Evolutionary conservation across 169 alveolate species (phyloP), one percentile per base, ranked within the genome.

Genomic region (Ophryocystis elektroscirrha): DNA sequence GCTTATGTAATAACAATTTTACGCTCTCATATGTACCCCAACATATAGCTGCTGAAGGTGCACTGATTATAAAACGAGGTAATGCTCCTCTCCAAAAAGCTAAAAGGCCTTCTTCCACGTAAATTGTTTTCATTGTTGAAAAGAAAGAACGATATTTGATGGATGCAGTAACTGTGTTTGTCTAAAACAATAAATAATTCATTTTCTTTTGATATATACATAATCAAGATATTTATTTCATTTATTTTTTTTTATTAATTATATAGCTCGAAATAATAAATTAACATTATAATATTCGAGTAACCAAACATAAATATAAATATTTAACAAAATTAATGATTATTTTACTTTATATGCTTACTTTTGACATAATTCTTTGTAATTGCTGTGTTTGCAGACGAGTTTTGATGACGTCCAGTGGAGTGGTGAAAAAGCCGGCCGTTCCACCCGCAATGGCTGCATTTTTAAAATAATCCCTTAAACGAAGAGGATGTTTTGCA

Each of bases 351-450:
- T 12, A 2, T 7, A 26, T 23, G 55, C 47, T 18, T n/a, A 53
- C 39, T 25, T 41, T 26, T 36, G 43, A 19, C 23, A 41, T 23
- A n/a, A 26, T n/a, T n/a, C n/a, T n/a, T 44, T 55, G 59, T 53
- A 63, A 63, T 37, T 74, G 79, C 65, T 87, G 85, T 5, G 96
- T 87, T 60, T 91, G 89, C 51, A 91, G 74, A 43, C 87, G 61
- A 12, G 98, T 91, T 63, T 91, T 91, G 37, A 91, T 66, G 18
- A 89, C 95, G 61, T 91, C 98, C 15, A 91, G 64, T 2, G 98
- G 98, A 42, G 75, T 89, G 0, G 96, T 85, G 20, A 84, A 55
- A 16, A 77, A 69, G 9, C 90, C 95, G 28, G 98, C 94, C 20
- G 81, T 51, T 44, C 90, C 93, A 5, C 96, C 97, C 1, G 47